A percentile compares a stretch with the other conserved stretches of the same genome.
phyloP scores from a whole-genome alignment of 768 basidiomycete genomes.

The Xerocomellus chrysenteron region DNA sequence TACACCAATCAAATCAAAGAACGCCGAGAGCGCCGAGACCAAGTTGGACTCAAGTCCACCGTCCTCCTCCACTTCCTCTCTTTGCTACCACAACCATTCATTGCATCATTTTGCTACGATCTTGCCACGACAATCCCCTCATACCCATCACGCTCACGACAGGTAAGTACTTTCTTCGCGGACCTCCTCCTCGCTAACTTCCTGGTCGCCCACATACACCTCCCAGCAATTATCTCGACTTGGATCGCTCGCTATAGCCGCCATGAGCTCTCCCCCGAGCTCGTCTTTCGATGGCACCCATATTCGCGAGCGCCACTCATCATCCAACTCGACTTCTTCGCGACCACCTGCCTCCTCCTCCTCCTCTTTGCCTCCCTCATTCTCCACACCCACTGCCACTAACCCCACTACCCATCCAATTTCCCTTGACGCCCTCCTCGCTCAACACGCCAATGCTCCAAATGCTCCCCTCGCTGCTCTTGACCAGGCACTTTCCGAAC shows the following conservation, averaged over 20 bases:
- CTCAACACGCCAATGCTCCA: constrained; percentile 48
- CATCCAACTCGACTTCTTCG: constrained; percentile 27
- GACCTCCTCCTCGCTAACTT: not conserved
- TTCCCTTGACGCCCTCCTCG: constrained; percentile 54
- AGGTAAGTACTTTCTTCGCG: not conserved
- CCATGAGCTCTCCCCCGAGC: constrained; percentile 19
- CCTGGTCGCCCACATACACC: not conserved
- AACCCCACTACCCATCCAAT: constrained; percentile 35
- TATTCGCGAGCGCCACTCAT: constrained; percentile 25
- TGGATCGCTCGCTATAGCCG: not conserved
- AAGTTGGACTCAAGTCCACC: not conserved
- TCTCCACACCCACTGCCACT: constrained; percentile 30
- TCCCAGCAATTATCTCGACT: not conserved
- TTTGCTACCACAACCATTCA: no score
- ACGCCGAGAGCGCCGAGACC: not conserved
- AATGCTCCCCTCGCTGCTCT: constrained; percentile 63
- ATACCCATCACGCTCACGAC: not conserved
- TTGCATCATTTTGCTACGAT: not conserved
- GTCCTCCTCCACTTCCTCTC: not conserved
- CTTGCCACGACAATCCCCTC: not conserved
- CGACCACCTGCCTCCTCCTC: constrained; percentile 34
- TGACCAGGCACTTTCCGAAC: constrained; percentile 74
- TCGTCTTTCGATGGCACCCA: constrained; percentile 18
- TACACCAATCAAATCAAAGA: not conserved
- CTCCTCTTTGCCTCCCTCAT: constrained; percentile 26